These are phyloP conservation scores for Scolecobasidium constrictum DNA, from an alignment of 2,329 filamentous ascomycete genomes.

Conservation along the genomic window DNA sequence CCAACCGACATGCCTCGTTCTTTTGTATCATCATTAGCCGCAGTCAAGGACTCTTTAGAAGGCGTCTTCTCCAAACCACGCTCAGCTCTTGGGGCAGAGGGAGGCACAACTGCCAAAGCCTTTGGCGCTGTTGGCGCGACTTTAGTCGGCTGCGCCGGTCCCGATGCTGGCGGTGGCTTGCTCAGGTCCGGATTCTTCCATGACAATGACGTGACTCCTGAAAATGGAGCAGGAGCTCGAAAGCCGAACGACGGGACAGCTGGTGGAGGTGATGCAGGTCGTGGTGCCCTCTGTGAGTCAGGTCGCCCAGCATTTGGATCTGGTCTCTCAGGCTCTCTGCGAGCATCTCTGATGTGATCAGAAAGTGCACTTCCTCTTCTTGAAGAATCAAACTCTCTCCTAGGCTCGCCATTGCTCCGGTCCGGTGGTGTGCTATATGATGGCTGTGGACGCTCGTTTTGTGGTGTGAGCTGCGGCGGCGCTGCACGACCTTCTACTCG, in stretches of 20 bases:
- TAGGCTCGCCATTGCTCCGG: neutral
- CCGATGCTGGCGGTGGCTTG: conserved; percentile 19
- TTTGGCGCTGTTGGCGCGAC: conserved; percentile 24
- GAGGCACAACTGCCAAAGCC: conserved; percentile 22
- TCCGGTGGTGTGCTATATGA: conserved; percentile 2
- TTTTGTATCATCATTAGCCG: neutral
- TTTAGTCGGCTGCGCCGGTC: conserved; percentile 19
- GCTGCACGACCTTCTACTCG: neutral
- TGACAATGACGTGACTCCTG: conserved; percentile 23
- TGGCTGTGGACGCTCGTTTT: conserved; percentile 6
- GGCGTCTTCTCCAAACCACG: conserved; percentile 15
- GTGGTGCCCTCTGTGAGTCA: conserved; percentile 33
- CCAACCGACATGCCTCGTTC: neutral
- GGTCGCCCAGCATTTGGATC: conserved; percentile 34
- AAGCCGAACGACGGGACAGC: conserved; percentile 46
- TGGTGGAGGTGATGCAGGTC: conserved; percentile 40
- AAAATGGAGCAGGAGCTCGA: conserved; percentile 1
- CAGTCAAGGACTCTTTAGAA: neutral
- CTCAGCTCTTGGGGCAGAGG: conserved; percentile 30
- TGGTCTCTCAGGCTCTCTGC: conserved; percentile 30
- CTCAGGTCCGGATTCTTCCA: conserved; percentile 28
- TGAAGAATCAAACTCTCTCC: conserved; percentile 13
- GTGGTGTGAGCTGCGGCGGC: conserved; percentile 1
- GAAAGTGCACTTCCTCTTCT: conserved; percentile 25
- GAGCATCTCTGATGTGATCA: conserved; percentile 19